These are phyloP conservation scores for Globisporangium recalcitrans DNA, from an alignment of 352 stramenopile genomes.

Conservation along the genomic window DNA sequence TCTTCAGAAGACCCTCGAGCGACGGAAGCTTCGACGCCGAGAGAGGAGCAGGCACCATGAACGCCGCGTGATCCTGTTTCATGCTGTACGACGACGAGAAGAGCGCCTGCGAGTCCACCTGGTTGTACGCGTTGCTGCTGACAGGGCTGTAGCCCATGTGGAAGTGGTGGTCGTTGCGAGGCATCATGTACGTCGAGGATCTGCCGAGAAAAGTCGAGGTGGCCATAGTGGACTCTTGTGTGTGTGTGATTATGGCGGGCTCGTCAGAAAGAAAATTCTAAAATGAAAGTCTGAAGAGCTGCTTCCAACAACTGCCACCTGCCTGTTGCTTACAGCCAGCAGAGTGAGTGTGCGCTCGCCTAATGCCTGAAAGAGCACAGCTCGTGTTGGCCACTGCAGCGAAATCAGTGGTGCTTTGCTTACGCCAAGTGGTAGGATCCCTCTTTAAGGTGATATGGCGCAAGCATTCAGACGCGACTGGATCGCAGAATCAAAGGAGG, in stretches of 20 bases:
- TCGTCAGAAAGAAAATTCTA: conserved; percentile 5
- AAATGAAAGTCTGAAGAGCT: conserved; percentile 1
- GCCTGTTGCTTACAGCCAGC: not conserved
- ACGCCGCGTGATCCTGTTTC: conserved; percentile 9
- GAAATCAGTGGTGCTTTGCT: conserved; percentile 3
- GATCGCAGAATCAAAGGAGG: conserved; percentile 5
- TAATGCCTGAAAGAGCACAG: conserved; percentile 17
- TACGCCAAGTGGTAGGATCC: conserved; percentile 5
- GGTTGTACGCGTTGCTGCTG: not conserved
- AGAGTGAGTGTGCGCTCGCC: not conserved
- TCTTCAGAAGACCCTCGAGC: conserved; percentile 58
- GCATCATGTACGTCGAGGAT: conserved; percentile 20
- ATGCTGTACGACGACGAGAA: conserved; percentile 6
- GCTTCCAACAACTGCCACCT: not conserved
- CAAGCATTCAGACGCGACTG: conserved; percentile 11
- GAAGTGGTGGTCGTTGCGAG: conserved; percentile 22
- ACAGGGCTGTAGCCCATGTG: conserved; percentile 22
- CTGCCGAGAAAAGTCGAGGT: conserved; percentile 25
- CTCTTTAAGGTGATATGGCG: conserved; percentile 7
- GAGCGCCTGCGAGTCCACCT: conserved; percentile 8
- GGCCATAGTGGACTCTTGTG: not conserved
- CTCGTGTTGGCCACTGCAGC: not conserved
- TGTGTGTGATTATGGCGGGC: not conserved
- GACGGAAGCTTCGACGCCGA: conserved; percentile 47
- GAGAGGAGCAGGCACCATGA: conserved; percentile 23